Base-by-base conservation (phyloP, 1,284 basidiomycete species). In the Ustilago nuda region DNA sequence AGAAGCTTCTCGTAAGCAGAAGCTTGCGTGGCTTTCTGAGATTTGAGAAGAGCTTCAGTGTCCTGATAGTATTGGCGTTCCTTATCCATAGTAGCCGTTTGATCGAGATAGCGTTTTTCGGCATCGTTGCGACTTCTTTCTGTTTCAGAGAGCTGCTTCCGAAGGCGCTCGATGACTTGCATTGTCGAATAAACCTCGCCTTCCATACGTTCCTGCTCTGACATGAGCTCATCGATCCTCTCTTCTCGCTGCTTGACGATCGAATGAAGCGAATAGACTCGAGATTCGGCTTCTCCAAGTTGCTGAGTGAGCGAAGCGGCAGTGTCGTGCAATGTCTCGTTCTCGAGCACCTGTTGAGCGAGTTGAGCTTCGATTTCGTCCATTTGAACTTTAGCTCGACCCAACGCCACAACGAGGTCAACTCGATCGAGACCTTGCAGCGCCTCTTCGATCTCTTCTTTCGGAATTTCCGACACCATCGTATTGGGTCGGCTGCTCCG, bases 381-480 rank as follows among this genome's bases (percentile, higher is more conserved):
- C 75, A 82, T 82, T 30, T 82, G 73, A 56, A 77, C 76, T 48
- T 82, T 82, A 23, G 79, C 78, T n/a, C 79, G 66, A 9, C 75
- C 76, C 0, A 82, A 63, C 2, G 81, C 81, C 30, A 77, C 33
- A 4, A 82, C 76, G 36, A 82, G 73, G 36, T 82, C 80, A 27
- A 81, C 79, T 15, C 76, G 64, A 23, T 68, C 56, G 6, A 79
- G 56, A 19, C 73, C 80, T 27, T 68, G 52, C 50, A 83, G 71
- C n/a, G 80, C 80, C 36, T 60, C 52, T 67, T 82, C 78, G 27
- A 83, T 75, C 46, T 81, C 79, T 45, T 80, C 73, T 46, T 59
- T 77, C 9, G 80, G 70, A 11, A 83, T 82, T n/a, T 82, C 79
- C 13, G 48, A 19, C 15, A 41, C 35, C 0, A 19, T 19, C 15